Evolutionary conservation across 2,329 filamentous ascomycete genomes (phyloP), one percentile per base, ranked within the genome.

Genomic region (Microsporum canis): DNA sequence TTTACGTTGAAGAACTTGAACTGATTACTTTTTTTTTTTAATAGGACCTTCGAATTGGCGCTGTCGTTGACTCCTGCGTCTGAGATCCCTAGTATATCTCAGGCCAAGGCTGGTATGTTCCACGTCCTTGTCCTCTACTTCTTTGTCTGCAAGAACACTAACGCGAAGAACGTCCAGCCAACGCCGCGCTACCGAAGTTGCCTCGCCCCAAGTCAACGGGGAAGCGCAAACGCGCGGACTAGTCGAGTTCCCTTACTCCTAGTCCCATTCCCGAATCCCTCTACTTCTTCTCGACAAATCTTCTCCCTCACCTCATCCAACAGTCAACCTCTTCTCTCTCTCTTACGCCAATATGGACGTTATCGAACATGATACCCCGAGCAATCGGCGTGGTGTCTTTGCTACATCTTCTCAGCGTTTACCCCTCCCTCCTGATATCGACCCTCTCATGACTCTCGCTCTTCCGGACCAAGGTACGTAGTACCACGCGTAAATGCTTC

Each of bases 301-400:
- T 8, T 5, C 49, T 29, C 41, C 23, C 29, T 12, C 12, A 17
- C n/a, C 17, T 23, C n/a, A 2, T 36, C 14, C 23, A 57, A 7
- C 3, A 39, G 7, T 7, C 17, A 57, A 38, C 36, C 29, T n/a
- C n/a, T 7, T 3, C 55, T 34, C 27, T 23, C 7, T 36, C 12
- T 27, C n/a, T 59, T 10, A 14, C 14, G 1, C 27, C 51, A 39
- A 45, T 29, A 60, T 63, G 62, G n/a, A 59, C 14, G 60, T 63
- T n/a, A 55, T 65, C 43, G 53, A 75, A 51, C 73, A 77, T 34
- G 66, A 69, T 23, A 78, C 76, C 1, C 76, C 76, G 38, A 73
- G 73, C 34, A 77, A 78, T 60, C 71, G 73, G 53, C 74, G 75
- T 3, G 69, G 68, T n/a, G 47, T 55, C n/a, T 34, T 34, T 14